Evolutionary conservation across 176 grass and related monocot species (phyloP), one percentile per base, ranked within the genome.

Genomic region (Chrysopogon serrulatus): DNA sequence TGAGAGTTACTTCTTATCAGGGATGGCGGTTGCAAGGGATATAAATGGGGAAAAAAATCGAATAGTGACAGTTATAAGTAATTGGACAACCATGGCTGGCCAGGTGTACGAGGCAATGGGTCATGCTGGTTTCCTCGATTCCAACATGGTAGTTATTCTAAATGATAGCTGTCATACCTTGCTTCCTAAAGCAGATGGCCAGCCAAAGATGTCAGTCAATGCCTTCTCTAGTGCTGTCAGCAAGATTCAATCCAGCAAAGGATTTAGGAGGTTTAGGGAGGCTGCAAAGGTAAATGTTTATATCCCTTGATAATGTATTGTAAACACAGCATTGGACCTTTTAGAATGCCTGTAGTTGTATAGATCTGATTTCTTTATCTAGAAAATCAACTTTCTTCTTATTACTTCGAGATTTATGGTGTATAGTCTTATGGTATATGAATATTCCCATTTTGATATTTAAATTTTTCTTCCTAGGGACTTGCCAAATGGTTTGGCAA

Each of bases 111-210:
- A 95, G 82, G 90, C 92, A 87, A 95, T 95, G 92, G 83, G 82
- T 37, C 83, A 92, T 87, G 92, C 90, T 48, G 92, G 90, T 51
- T 95, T 87, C 72, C 89, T 95, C 45, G 87, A 95, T 79, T 95
- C 87, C 45, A 95, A 95, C 45, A 95, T 95, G 92, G 88, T 95
- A 77, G 89, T 95, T 62, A 90, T 95, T 87, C 85, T 95, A 85
- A 95, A 92, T 86, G 92, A 94, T 47, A 92, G 81, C 34, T 51
- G 77, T 17, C 84, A 92, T 42, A 87, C 87, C 39, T 84, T 89
- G 65, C 87, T 92, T 79, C 84, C 84, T 75, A 94, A 89, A 75
- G 62, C 83, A 43, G 67, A 70, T 84, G 83, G 85, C 26, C 63
- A 30, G 19, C 62, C 80, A 80, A 89, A 84, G 79, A 91, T 85